Conservation (phyloP, 2,329 filamentous ascomycete genomes). For the Ascocoryne sarcoides region DNA sequence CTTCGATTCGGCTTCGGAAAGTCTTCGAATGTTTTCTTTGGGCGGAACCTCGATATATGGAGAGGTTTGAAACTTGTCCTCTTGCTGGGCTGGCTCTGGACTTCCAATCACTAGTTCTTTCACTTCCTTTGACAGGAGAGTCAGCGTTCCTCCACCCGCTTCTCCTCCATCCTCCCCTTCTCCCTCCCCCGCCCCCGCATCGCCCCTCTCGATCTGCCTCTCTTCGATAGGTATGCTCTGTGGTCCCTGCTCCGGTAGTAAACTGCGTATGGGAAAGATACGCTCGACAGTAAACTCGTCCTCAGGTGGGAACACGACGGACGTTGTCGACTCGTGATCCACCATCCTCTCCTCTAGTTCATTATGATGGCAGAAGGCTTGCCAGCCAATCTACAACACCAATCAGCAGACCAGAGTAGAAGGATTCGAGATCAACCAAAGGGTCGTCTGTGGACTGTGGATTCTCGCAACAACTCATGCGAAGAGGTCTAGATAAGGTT, state of each 20-base stretch:
- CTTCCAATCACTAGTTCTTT: not conserved
- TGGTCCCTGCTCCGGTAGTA: slow-evolving; percentile 3
- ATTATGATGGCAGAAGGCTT: no score
- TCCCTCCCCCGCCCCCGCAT: not conserved
- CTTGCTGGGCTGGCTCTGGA: not conserved
- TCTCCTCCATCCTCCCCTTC: not conserved
- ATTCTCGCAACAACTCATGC: no score
- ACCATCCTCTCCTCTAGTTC: slow-evolving; percentile 11
- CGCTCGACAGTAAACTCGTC: slow-evolving; percentile 17
- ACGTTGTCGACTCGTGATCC: slow-evolving; percentile 6
- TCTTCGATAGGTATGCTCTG: no score
- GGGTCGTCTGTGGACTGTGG: no score
- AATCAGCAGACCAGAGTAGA: no score
- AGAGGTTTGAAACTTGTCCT: slow-evolving; percentile 7
- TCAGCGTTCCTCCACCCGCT: not conserved
- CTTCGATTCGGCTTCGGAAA: slow-evolving; percentile 2
- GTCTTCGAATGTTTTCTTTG: slow-evolving; percentile 9
- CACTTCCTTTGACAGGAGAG: not conserved
- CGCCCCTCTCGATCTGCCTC: no score
- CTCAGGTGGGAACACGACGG: slow-evolving; percentile 12
- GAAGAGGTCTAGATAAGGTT: no score
- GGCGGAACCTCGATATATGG: slow-evolving; percentile 15
- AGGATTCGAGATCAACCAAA: no score
- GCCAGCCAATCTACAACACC: no score
- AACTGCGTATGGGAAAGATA: slow-evolving; percentile 21